Percentiles rank a stretch among this genome's conserved stretches.
These are phyloP conservation scores for Candida tropicalis DNA, from an alignment of 1,139 yeast genomes.

Conservation along the genomic window DNA sequence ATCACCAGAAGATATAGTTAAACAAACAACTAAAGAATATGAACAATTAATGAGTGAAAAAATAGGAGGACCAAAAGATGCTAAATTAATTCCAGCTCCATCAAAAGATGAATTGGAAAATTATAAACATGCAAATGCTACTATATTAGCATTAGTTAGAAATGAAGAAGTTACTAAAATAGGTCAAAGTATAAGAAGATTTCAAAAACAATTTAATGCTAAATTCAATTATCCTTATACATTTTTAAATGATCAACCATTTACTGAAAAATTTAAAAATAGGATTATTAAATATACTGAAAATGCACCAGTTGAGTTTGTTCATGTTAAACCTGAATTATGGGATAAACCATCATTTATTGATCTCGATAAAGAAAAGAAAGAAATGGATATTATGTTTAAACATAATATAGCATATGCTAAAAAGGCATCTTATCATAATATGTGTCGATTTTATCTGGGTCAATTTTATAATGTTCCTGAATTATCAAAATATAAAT, in stretches of 20 bases:
- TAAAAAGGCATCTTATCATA: conserved; percentile 63
- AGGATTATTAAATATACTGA: conserved; percentile 39
- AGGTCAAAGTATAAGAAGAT: conserved; percentile 52
- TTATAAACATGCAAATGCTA: conserved; percentile 64
- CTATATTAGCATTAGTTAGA: conserved; percentile 70
- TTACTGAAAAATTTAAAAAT: conserved; percentile 56
- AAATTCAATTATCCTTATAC: conserved; percentile 81
- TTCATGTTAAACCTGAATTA: conserved; percentile 51
- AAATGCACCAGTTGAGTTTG: conserved; percentile 59
- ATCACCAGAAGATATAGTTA: conserved; percentile 30
- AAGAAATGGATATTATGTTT: conserved; percentile 41
- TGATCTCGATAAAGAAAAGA: conserved; percentile 43
- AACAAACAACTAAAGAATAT: conserved; percentile 36
- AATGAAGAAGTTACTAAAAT: conserved; percentile 59
- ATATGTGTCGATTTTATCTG: conserved; percentile 69
- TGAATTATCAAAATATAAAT: conserved; percentile 48
- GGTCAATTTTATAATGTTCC: conserved; percentile 66
- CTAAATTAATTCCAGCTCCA: conserved; percentile 41
- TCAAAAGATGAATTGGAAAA: conserved; percentile 17
- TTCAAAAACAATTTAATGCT: conserved; percentile 66
- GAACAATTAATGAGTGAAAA: conserved; percentile 30
- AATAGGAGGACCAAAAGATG: conserved; percentile 54
- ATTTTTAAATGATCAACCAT: conserved; percentile 71
- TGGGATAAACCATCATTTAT: conserved; percentile 71
- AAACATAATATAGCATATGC: conserved; percentile 65